Evolutionary conservation across 2,329 filamentous ascomycete species (phyloP), one percentile per base, ranked within the genome.

Genomic region (Metarhizium rileyi): DNA sequence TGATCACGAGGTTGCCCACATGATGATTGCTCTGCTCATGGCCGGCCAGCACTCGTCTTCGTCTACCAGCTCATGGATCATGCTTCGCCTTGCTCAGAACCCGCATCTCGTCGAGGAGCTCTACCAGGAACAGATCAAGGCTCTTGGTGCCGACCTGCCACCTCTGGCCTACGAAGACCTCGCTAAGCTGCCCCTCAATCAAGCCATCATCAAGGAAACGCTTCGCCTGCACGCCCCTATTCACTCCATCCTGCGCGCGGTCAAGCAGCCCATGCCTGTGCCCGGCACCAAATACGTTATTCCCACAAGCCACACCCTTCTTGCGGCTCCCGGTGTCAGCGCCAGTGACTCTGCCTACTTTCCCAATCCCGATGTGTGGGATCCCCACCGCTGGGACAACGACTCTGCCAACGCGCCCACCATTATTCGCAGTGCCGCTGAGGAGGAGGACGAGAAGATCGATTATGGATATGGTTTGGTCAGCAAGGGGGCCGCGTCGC

Each of bases 401-500:
- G 80, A 77, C 50, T 80, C 79, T 40, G 71, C 73, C 48, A 75
- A 76, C 53, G 77, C 71, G 25, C 76, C 74, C 47, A 74, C 57
- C 50, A 63, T 77, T 22, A 56, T 62, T 22, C 66, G 69, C 53
- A 68, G 64, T 50, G 74, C n/a, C 30, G 48, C 12, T 10, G 76
- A 78, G 30, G 79, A 81, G 23, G 79, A 84, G 57, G 86, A n/a
- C n/a, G n/a, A 85, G 70, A 89, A 88, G 70, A 79, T 91, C 53
- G 91, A 96, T 66, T 96, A 96, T 65, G 91, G 91, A 30, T 96
- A 95, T 67, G 91, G 91, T 53, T 74, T 95, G 46, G 86, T 96
- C 57, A 90, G 82, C 76, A 95, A 96, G 75, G 91, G 91, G 50
- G 84, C 88, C 14, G 81, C 81, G 52, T 94, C 87, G 47, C 90